Conservation (phyloP, 2,329 filamentous ascomycete species). For the Fusarium foetens region DNA sequence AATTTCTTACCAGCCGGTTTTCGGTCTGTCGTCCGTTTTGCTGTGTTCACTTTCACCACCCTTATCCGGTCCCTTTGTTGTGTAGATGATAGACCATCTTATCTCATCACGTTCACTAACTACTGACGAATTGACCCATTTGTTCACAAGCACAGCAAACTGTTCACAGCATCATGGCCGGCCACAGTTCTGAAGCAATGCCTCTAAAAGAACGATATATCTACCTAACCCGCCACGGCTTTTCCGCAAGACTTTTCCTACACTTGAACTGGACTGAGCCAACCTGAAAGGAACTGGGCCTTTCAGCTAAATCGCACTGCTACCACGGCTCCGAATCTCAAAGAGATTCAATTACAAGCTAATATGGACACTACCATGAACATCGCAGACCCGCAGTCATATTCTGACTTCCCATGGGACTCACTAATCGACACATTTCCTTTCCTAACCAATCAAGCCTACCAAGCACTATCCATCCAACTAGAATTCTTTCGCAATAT, state of each 20-base stretch:
- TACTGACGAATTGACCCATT: not conserved
- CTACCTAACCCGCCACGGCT: not conserved
- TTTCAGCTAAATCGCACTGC: rapidly evolving
- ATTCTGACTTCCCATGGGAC: not conserved
- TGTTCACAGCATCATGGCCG: not conserved
- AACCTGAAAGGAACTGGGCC: not conserved
- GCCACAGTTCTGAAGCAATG: not conserved
- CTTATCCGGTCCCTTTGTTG: not conserved
- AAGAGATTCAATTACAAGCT: rapidly evolving
- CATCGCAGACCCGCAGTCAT: not conserved
- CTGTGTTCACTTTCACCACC: not conserved
- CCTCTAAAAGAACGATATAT: not conserved
- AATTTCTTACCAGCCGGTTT: not conserved
- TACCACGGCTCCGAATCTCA: too few species aligned
- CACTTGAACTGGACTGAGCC: not conserved
- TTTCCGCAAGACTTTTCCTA: not conserved
- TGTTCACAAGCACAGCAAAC: not conserved
- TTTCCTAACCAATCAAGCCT: not conserved
- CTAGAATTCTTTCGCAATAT: not conserved
- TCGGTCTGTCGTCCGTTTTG: not conserved
- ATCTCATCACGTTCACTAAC: not conserved
- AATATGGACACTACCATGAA: not conserved
- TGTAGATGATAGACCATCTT: too few species aligned
- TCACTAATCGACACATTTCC: not conserved
- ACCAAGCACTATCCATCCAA: not conserved